Evolutionary conservation across 257 asterid species (phyloP), one percentile per base, ranked within the genome.

Genomic region (Ilex aquifolium): DNA sequence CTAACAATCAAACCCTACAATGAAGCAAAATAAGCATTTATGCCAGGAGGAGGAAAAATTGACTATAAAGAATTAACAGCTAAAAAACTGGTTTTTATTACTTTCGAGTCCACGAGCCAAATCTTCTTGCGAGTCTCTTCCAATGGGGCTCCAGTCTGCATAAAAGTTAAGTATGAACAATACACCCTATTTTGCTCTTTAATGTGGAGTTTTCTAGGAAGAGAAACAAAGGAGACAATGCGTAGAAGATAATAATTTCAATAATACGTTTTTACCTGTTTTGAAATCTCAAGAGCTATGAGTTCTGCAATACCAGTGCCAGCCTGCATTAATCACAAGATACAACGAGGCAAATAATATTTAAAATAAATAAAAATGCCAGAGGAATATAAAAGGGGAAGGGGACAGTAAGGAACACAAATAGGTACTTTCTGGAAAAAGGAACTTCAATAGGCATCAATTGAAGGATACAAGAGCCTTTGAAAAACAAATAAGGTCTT

Each of bases 261-360:
- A 56, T 30, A 32, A 59, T 15, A 36, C 65, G 31, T 21, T 55
- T 65, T 62, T 30, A 90, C 97, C 97, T 90, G 89, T 73, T 85
- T 90, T 50, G 97, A 88, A 57, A 90, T 88, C 79, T 88, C 93
- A 70, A 82, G 87, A 66, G 97, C 97, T 74, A 90, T 90, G 74
- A 90, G 91, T 75, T 90, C 96, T 30, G 97, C 97, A 53, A 90
- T 90, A 58, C 97, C 97, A 57, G 96, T 90, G 59, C 97, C 97
- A 72, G 97, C 97, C 97, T 90, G 83, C 74, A 76, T 65, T 50
- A 39, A 58, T 32, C 30, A 70, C 73, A 76, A 49, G 56, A 65
- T 68, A 44, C 30, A 64, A 57, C 32, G 48, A 59, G 63, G 55
- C 44, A 62, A 27, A 56, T 12, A 49, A 49, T 49, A 11, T 49